A percentile compares a stretch with the other conserved stretches of the same genome.
These are phyloP conservation scores for Pestalotiopsis sp. DNA, from an alignment of 2,329 filamentous ascomycete species.

Conservation along the genomic window DNA sequence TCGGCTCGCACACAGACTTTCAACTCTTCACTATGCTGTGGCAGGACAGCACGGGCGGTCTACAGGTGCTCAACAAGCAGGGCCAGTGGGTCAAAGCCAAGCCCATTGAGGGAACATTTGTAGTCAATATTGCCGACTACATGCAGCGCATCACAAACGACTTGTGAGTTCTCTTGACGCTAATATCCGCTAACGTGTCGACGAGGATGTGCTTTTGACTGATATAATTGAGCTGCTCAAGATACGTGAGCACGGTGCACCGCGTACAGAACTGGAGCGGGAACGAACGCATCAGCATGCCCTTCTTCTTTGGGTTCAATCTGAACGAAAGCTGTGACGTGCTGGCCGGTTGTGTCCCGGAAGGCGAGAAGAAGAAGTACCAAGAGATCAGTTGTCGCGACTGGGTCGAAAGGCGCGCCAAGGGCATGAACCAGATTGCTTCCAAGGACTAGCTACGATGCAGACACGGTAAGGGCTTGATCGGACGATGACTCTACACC, in stretches of 20 bases:
- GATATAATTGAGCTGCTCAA: not conserved
- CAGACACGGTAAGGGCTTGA: too few species aligned
- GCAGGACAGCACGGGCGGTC: constrained; percentile 44
- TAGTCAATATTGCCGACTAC: constrained; percentile 49
- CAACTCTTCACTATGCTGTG: constrained; percentile 51
- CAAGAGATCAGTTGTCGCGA: constrained; percentile 41
- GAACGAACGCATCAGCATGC: constrained; percentile 39
- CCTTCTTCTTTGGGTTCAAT: constrained; percentile 42
- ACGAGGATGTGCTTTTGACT: not conserved
- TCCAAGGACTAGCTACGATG: too few species aligned
- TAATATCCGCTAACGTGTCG: rapidly evolving
- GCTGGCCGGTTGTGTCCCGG: constrained; percentile 33
- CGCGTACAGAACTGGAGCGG: constrained; percentile 39
- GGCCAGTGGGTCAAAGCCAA: constrained; percentile 47
- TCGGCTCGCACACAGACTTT: constrained; percentile 51
- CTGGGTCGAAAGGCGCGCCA: constrained; percentile 31
- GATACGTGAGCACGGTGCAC: constrained; percentile 45
- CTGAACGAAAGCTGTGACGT: constrained; percentile 42
- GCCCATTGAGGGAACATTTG: constrained; percentile 43
- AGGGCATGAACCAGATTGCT: not conserved
- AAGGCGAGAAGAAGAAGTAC: constrained; percentile 37
- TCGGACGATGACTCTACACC: too few species aligned
- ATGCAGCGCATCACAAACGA: constrained; percentile 45
- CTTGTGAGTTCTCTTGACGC: not conserved
- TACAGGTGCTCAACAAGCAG: constrained; percentile 47